These are phyloP conservation scores for Pezicula carpinea DNA, from an alignment of 2,329 filamentous ascomycete genomes.

Conservation along the genomic window DNA sequence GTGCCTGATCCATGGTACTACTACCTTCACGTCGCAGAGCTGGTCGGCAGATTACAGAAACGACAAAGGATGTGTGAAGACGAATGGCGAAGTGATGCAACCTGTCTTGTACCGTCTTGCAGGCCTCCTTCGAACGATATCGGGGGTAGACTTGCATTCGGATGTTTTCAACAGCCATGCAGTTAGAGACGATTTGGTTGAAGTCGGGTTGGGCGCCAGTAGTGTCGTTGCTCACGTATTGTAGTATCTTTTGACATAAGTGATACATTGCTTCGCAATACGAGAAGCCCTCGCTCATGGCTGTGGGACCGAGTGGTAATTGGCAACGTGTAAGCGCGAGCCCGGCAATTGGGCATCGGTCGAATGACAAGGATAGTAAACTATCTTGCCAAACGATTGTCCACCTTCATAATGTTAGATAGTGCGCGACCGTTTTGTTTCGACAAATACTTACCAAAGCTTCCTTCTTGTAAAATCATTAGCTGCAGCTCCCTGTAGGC, in stretches of 20 bases:
- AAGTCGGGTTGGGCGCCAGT: conserved; percentile 20
- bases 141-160: conserved; percentile 43
- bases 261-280: conserved; percentile 64
- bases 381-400: conserved; percentile 65
- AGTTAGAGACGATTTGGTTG: conserved; percentile 52
- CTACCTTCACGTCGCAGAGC: conserved; percentile 48
- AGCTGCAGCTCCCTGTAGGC: conserved; percentile 23
- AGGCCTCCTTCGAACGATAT: conserved; percentile 56
- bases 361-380: conserved; percentile 60
- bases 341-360: conserved; percentile 58
- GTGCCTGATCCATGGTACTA: conserved; percentile 42
- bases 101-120: conserved; percentile 58
- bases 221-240: conserved; percentile 27
- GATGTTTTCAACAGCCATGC: conserved; percentile 38
- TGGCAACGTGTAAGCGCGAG: conserved; percentile 24
- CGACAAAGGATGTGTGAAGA: conserved; percentile 61
- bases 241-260: conserved; percentile 56
- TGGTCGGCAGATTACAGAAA: conserved; percentile 61
- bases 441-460: conserved; percentile 21
- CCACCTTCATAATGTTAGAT: conserved; percentile 36
- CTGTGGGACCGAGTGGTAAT: conserved; percentile 52
- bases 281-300: conserved; percentile 43
- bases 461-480: conserved; percentile 24
- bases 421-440: background rate
- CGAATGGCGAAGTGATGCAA: conserved; percentile 60